Conservation (phyloP, 2,329 filamentous ascomycete genomes). For the Beauveria bassiana region DNA sequence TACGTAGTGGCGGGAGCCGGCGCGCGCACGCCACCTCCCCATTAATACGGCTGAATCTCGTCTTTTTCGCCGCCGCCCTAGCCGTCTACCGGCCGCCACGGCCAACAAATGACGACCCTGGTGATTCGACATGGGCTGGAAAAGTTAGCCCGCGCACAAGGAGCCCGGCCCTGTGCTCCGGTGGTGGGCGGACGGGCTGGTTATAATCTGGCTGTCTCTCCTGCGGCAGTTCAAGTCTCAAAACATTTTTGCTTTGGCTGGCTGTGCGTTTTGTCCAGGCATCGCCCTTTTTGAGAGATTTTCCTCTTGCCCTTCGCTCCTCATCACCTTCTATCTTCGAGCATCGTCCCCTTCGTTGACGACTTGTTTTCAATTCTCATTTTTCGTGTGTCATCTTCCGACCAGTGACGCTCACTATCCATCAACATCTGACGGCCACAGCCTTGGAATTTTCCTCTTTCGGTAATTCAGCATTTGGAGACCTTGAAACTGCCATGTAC, state of each 20-base stretch:
- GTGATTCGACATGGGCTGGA: background rate
- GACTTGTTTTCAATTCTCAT: background rate
- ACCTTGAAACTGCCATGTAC: background rate
- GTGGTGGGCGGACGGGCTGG: background rate
- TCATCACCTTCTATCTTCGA: background rate
- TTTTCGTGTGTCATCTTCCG: background rate
- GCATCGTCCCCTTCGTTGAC: conserved; percentile 11
- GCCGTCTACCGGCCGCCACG: background rate
- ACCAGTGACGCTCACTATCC: background rate
- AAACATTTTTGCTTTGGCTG: conserved; percentile 10
- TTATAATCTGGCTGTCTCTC: conserved; percentile 12
- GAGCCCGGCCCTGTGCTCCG: background rate
- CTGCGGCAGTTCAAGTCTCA: conserved; percentile 1
- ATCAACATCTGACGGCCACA: background rate
- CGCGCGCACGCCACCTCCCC: background rate
- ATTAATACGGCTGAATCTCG: background rate
- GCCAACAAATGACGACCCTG: background rate
- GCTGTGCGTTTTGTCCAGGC: background rate
- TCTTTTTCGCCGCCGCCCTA: background rate
- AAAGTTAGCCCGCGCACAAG: background rate
- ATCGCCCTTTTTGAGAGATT: background rate
- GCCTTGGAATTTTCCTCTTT: conserved; percentile 1
- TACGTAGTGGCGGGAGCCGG: background rate
- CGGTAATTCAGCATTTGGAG: conserved; percentile 4
- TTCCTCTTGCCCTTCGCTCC: background rate